Base-by-base conservation (phyloP, 345 rosid species). In the Salix purpurea region DNA sequence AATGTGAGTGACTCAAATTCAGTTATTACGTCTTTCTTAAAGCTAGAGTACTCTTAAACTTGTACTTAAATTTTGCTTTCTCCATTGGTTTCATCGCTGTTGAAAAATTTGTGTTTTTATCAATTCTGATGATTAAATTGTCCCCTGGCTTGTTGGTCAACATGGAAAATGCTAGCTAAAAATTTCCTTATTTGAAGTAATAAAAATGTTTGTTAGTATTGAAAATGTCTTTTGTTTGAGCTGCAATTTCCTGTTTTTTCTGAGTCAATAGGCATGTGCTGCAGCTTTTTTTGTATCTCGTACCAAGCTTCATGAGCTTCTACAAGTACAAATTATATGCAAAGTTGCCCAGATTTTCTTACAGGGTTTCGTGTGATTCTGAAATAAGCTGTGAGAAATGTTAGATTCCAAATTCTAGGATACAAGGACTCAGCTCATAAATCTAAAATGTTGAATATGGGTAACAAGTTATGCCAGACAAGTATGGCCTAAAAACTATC, bases 1-100 rank as follows among this genome's bases (percentile, higher is more conserved):
- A 82, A 81, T 34, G 68, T 73, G 69, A 56, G 84, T 64, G 88
- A 83, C 61, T 23, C 36, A 76, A 71, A 81, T 80, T 73, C 26
- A 83, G 74, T 82, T 65, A 78, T 77, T 70, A 44, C 65, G n/a
- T 24, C 12, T 65, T 77, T 26, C 40, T 19, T 23, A 24, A 48
- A 62, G 79, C 65, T 72, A 37, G 64, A 74, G 62, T 69, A 58
- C 24, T 62, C 66, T 67, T 7, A 56, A 36, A n/a, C 37, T 72
- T 58, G 6, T 4, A n/a, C 13, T 24, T 39, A 11, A n/a, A 13
- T 23, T 72, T 72, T 23, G 12, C 37, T 32, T 6, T 23, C 23
- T 11, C 37, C 21, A 23, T 64, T 34, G 66, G n/a, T 11, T 28
- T 40, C 8, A 6, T 19, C 10, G 16, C 16, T n/a, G 46, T 60